Evolutionary conservation across 2,329 filamentous ascomycete genomes (phyloP), one percentile per base, ranked within the genome.

Genomic region (Basipetospora chlamydospora): DNA sequence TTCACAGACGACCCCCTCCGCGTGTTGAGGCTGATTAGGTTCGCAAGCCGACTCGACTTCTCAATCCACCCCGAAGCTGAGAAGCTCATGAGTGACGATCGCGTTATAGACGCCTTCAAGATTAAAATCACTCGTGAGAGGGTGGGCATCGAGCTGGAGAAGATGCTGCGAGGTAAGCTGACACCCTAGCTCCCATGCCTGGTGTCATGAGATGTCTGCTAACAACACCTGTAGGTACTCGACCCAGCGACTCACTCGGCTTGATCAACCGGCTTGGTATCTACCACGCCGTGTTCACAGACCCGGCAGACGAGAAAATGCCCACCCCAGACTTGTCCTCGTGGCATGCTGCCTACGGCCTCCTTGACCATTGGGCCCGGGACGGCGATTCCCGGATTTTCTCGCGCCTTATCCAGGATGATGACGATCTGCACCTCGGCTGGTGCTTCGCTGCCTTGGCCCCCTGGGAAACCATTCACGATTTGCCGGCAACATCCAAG

Each of bases 1-100:
- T 96, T 98, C 59, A 85, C 78, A 54, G 88, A 96, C 51, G 88
- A 96, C 49, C 90, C 90, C 10, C 63, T 98, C 17, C 72, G 90
- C 13, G 81, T 96, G 3, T 61, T 96, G 42, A 74, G 88, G 33
- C 64, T 96, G 36, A 80, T 98, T 34, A 75, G 90, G 39, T 96
- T 98, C 58, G 84, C 88, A 4, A 92, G 84, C 49, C 72, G 87
- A 15, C 66, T 96, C 6, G 67, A 70, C 31, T 98, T 94, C 52
- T 61, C 57, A 8, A 93, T 98, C 43, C 81, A 92, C 43, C 53
- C 64, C 0, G 64, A 68, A 21, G 78, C 80, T 0, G 72, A 80
- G 49, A 51, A 62, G 28, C 78, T 73, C 17, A 98, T 98, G 88
- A 69, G 67, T 10, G 69, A 93, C 44, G 52, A 60, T n/a, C 67